These are phyloP conservation scores for Skeletonema potamos DNA, from an alignment of 108 stramenopile species.

Conservation along the genomic window DNA sequence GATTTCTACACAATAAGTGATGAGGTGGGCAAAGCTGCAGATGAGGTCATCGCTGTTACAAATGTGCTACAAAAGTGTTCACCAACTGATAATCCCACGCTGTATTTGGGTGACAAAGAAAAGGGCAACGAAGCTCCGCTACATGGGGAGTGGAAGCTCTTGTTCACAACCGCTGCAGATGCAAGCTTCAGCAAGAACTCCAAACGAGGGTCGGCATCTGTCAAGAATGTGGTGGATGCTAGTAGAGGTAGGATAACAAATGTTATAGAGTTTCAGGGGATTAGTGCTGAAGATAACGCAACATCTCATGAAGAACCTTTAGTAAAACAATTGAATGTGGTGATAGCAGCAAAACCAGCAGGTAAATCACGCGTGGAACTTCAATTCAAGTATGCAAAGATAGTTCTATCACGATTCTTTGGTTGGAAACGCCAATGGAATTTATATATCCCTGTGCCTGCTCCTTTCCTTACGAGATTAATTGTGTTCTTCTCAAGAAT, in stretches of 20 bases:
- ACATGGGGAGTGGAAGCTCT: constrained; percentile 57
- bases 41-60: constrained; percentile 34
- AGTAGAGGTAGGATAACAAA: constrained; percentile 22
- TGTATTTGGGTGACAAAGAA: constrained; percentile 22
- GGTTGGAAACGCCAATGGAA: constrained; percentile 7
- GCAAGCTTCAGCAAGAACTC: constrained; percentile 34
- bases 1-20: constrained; percentile 57
- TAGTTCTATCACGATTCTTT: constrained; percentile 40
- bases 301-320: background rate
- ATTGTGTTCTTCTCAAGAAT: constrained; percentile 30
- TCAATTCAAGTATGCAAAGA: constrained; percentile 58
- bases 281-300: background rate
- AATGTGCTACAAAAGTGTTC: constrained; percentile 4
- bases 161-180: constrained; percentile 71
- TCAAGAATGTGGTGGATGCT: constrained; percentile 39
- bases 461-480: constrained; percentile 33
- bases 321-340: constrained; percentile 15
- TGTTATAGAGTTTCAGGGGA: constrained; percentile 27
- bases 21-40: constrained; percentile 53
- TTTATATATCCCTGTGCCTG: constrained; percentile 36
- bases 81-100: constrained; percentile 17
- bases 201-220: constrained; percentile 48
- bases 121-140: constrained; percentile 22
- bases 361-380: constrained; percentile 40
- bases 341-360: constrained; percentile 18